Base-by-base conservation (phyloP, 768 basidiomycete species). In the Boletus speciosus region DNA sequence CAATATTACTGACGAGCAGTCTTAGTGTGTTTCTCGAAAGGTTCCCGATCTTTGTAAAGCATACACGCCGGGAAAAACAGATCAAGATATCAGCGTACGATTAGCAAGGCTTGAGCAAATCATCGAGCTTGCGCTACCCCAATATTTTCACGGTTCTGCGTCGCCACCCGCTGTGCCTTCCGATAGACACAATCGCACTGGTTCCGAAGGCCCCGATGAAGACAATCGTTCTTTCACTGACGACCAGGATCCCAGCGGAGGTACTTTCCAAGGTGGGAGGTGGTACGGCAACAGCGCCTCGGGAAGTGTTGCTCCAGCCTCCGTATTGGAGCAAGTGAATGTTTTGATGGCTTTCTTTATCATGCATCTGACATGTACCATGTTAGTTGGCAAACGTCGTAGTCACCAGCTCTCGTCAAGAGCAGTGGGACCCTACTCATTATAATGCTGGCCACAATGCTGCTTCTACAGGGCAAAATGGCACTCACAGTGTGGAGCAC, bases 41-140 rank as follows among this genome's bases (percentile, higher is more conserved):
- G 89, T 93, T 0, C 90, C 90, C 31, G 89, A 92, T 55, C 74
- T 93, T 40, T 93, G 90, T 75, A 89, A 89, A 67, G 85, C 90
- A 0, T 93, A 93, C 65, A 92, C 88, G 7, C 91, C 90, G 10
- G 90, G 90, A 52, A 93, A 92, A 67, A 77, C 83, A 15, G 91
- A 93, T 69, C 87, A 90, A 65, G 90, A 93, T 69, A 73, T 93
- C 44, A 83, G 79, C 61, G 80, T 82, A 40, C 85, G 90, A 46
- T 72, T 93, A 39, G 76, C 85, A 36, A 79, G 90, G 53, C 76
- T 93, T 19, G 90, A 93, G 66, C 85, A 88, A 58, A 89, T 93
- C 47, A 78, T 93, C 42, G 90, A 92, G 61, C 73, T 79, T 57
- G 90, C 90, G 3, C 69, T 93, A 6, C 90, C 90, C 31, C 88